Conservation (phyloP, 305 asterid species). For the Striga hermonthica region DNA sequence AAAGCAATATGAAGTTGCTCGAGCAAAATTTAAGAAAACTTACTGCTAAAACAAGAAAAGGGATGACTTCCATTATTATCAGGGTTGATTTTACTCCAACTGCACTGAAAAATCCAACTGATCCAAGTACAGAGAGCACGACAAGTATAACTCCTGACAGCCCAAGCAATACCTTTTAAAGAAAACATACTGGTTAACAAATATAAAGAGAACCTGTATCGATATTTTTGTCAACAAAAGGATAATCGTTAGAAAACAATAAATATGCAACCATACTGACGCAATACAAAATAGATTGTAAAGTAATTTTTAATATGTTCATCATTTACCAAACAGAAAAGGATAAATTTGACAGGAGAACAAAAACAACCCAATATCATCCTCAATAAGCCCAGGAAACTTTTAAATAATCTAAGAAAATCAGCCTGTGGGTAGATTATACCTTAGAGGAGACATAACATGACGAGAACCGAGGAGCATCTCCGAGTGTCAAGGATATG, state of each 20-base stretch:
- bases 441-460: slow-evolving; percentile 94
- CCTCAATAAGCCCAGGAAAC: neutral
- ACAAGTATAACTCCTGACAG: slow-evolving; percentile 96
- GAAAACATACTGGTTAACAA: slow-evolving; percentile 25
- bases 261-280: too few relatives aligned
- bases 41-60: slow-evolving; percentile 98
- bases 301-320: too few relatives aligned
- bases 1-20: neutral
- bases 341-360: too few relatives aligned
- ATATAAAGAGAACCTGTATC: neutral
- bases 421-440: slow-evolving; percentile 23
- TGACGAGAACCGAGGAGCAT: slow-evolving; percentile 76
- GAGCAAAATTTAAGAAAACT: slow-evolving; percentile 38
- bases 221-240: neutral
- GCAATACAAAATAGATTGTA: too few relatives aligned
- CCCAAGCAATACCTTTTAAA: slow-evolving; percentile 83
- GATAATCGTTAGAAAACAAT: neutral
- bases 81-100: slow-evolving; percentile 93
- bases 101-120: slow-evolving; percentile 97
- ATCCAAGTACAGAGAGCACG: slow-evolving; percentile 96
- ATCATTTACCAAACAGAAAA: too few relatives aligned
- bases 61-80: slow-evolving; percentile 99
- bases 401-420: slow-evolving; percentile 9
- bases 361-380: too few relatives aligned
- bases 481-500: slow-evolving; percentile 98